These are phyloP conservation scores for Fonsecaea pedrosoi DNA, from an alignment of 2,329 filamentous ascomycete species.

Conservation along the genomic window DNA sequence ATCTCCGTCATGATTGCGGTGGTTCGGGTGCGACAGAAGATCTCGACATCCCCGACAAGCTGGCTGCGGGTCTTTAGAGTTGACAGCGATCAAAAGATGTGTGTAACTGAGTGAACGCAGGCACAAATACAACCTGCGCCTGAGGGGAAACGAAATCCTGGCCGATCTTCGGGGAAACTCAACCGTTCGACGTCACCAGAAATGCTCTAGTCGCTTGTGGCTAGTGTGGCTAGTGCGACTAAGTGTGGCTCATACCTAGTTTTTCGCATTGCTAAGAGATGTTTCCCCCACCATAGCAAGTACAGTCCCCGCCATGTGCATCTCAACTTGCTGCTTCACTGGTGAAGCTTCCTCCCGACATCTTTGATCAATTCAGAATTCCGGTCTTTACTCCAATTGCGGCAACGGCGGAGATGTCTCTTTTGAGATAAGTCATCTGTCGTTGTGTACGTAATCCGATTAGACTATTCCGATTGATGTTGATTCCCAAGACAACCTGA, in stretches of 20 bases:
- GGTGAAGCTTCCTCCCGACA: neutral
- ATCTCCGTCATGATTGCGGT: conserved; percentile 32
- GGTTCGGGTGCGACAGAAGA: neutral
- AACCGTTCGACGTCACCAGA: conserved; percentile 23
- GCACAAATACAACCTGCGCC: neutral
- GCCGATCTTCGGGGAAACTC: conserved; percentile 19
- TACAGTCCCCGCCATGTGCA: neutral
- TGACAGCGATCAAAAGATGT: conserved; percentile 5
- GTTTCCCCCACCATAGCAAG: neutral
- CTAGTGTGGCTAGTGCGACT: neutral
- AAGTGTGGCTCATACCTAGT: neutral
- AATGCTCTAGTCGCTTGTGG: neutral
- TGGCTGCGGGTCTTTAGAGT: conserved; percentile 1
- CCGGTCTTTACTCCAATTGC: conserved; percentile 16
- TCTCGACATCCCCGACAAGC: neutral
- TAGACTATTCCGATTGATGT: conserved; percentile 26
- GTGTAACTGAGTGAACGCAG: neutral
- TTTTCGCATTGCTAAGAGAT: neutral
- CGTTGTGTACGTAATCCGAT: conserved; percentile 32
- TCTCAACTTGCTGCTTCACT: conserved; percentile 8
- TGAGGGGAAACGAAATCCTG: neutral
- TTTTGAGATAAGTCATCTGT: conserved; percentile 31
- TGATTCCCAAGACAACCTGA: conserved; percentile 12
- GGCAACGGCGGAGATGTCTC: conserved; percentile 7
- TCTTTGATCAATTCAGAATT: neutral